These are phyloP conservation scores for Cladophialophora exuberans DNA, from an alignment of 2,329 filamentous ascomycete genomes.

Conservation along the genomic window DNA sequence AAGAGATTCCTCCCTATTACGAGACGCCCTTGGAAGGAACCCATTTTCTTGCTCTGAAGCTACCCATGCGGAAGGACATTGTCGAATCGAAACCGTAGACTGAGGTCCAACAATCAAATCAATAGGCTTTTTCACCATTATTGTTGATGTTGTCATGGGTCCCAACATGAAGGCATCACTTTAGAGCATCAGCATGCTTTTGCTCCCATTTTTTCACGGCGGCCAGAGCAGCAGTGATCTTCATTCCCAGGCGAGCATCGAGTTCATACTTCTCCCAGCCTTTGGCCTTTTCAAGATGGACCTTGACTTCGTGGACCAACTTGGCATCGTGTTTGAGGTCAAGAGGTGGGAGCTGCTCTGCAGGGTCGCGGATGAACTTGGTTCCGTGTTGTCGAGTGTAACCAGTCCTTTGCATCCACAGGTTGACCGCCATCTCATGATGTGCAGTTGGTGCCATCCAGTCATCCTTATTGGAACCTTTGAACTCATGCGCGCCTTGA, in stretches of 20 bases:
- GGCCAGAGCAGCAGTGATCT: conserved; percentile 51
- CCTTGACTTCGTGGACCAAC: conserved; percentile 56
- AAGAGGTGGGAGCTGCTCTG: conserved; percentile 19
- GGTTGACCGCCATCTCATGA: conserved; percentile 83
- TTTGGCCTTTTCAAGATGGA: conserved; percentile 60
- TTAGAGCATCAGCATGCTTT: conserved; percentile 18
- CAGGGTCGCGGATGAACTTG: conserved; percentile 16
- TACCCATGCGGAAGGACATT: conserved; percentile 4
- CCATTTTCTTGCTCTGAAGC: conserved; percentile 52
- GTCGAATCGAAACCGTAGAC: neutral
- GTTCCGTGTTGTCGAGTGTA: conserved; percentile 41
- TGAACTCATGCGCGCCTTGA: conserved; percentile 50
- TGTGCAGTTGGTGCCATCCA: conserved; percentile 75
- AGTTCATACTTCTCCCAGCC: conserved; percentile 65
- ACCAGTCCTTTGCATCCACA: conserved; percentile 69
- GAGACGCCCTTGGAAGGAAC: conserved; percentile 58
- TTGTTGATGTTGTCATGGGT: neutral
- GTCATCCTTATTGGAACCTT: conserved; percentile 52
- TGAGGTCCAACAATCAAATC: neutral
- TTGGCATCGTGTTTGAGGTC: conserved; percentile 39
- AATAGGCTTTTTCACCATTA: neutral
- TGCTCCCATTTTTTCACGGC: conserved; percentile 49
- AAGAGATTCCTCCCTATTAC: conserved; percentile 58
- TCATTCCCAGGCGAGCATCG: conserved; percentile 59
- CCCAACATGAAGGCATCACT: conserved; percentile 1